Conservation (phyloP, 2,329 filamentous ascomycete species). For the Cryphonectria japonica region DNA sequence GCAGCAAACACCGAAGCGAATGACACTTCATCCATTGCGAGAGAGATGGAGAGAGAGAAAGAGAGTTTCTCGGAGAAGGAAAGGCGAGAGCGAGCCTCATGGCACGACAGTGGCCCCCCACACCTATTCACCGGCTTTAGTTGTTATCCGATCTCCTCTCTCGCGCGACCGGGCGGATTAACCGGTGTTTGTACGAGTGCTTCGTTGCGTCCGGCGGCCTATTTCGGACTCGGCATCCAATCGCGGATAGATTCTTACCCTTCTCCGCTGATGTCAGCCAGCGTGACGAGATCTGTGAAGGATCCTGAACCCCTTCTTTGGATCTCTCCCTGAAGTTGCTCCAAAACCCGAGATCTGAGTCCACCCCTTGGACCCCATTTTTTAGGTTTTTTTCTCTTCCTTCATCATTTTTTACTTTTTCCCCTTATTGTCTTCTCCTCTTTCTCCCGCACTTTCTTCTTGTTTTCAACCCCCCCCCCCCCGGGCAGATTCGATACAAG, state of each 20-base stretch:
- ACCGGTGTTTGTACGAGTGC: background rate
- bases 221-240: background rate
- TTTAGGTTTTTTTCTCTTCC: background rate
- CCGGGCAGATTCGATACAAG: background rate
- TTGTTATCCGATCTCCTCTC: background rate
- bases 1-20: background rate
- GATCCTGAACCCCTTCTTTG: background rate
- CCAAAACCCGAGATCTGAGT: constrained; percentile 4
- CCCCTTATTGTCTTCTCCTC: background rate
- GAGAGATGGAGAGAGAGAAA: background rate
- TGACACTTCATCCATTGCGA: background rate
- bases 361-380: background rate
- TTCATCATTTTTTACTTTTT: background rate
- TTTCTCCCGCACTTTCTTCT: background rate
- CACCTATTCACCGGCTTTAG: background rate
- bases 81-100: background rate
- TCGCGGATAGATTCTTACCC: background rate
- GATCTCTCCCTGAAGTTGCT: background rate
- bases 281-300: constrained; percentile 3
- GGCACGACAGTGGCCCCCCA: background rate
- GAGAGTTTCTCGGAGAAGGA: background rate
- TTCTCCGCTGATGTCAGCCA: background rate
- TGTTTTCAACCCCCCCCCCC: too few relatives aligned
- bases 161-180: background rate
- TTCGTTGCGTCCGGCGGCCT: background rate